Evolutionary conservation across 768 basidiomycete species (phyloP).

Genomic region (Hygrophorus pudorinus): DNA sequence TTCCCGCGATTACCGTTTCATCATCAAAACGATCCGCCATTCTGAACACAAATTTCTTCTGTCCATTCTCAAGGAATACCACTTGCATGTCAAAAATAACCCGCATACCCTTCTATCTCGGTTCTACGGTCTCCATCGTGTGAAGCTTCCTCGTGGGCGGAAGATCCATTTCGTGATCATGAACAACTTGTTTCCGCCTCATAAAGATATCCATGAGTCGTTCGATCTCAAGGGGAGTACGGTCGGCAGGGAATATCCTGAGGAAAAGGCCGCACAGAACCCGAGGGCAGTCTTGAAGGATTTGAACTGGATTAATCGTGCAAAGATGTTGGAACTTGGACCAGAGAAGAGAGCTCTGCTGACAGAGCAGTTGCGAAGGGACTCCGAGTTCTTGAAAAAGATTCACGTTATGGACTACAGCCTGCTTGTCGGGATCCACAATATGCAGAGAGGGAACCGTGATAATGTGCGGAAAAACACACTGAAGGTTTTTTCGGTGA

Average conservation of each 20-base stretch:
- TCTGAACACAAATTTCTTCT: conserved; percentile 91
- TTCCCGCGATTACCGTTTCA: conserved; percentile 96
- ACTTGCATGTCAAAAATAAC: conserved; percentile 77
- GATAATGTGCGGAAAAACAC: conserved; percentile 90
- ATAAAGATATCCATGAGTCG: conserved; percentile 95
- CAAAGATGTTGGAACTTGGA: conserved; percentile 75
- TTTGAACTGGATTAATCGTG: conserved; percentile 87
- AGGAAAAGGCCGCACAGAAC: conserved; percentile 71
- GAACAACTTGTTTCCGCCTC: conserved; percentile 98
- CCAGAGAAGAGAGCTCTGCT: conserved; percentile 91
- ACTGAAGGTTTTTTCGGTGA: conserved; percentile 83
- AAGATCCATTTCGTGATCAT: conserved; percentile 99
- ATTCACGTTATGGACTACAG: conserved; percentile 96
- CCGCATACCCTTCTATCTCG: conserved; percentile 90
- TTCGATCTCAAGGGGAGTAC: conserved; percentile 96
- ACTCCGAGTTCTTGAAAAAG: conserved; percentile 74
- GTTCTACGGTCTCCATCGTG: conserved; percentile 96
- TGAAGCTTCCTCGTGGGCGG: conserved; percentile 84
- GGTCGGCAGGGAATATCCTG: conserved; percentile 78
- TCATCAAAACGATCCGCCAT: conserved; percentile 98
- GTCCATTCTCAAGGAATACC: conserved; percentile 72
- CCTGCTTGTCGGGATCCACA: conserved; percentile 89
- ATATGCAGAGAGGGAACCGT: conserved; percentile 79
- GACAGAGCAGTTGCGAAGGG: conserved; percentile 83
- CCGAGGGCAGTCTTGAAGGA: conserved; percentile 91